phyloP scores from a whole-genome alignment of 441 rosid species.

The Oxalis stricta region DNA sequence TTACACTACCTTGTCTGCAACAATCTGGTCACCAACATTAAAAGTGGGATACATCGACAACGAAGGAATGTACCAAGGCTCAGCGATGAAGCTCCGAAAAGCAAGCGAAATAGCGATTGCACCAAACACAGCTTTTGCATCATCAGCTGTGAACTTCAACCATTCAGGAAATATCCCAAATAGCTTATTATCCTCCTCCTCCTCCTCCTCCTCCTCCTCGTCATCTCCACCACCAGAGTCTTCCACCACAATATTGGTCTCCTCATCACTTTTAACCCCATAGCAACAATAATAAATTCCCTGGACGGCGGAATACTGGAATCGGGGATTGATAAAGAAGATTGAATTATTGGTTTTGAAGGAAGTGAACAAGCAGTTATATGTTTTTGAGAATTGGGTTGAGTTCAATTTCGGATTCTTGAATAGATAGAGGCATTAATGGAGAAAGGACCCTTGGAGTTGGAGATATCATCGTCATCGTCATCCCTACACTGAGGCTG shows the following conservation, averaged over 20 bases:
- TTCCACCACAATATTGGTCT: constrained; percentile 22
- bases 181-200: constrained; percentile 27
- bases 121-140: constrained; percentile 64
- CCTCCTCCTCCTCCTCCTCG: constrained; percentile 18
- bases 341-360: constrained; percentile 11
- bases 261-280: constrained; percentile 35
- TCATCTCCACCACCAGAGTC: constrained; percentile 22
- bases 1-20: constrained; percentile 74
- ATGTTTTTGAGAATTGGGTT: constrained; percentile 5
- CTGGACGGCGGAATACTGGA: constrained; percentile 6
- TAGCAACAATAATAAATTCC: too few species aligned
- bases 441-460: too few species aligned
- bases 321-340: constrained; percentile 5
- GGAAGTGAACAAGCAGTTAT: constrained; percentile 3
- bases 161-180: constrained; percentile 56
- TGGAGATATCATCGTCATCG: too few species aligned
- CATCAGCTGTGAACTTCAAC: constrained; percentile 55
- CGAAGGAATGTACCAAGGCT: constrained; percentile 92
- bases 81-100: constrained; percentile 73
- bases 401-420: constrained; percentile 16
- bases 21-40: constrained; percentile 86
- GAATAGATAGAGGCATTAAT: too few species aligned
- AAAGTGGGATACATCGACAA: constrained; percentile 98
- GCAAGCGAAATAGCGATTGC: constrained; percentile 73
- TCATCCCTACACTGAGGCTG: too few species aligned